Evolutionary conservation across 495 filamentous ascomycete genomes (phyloP).

Genomic region (Trichoderma gamsii): DNA sequence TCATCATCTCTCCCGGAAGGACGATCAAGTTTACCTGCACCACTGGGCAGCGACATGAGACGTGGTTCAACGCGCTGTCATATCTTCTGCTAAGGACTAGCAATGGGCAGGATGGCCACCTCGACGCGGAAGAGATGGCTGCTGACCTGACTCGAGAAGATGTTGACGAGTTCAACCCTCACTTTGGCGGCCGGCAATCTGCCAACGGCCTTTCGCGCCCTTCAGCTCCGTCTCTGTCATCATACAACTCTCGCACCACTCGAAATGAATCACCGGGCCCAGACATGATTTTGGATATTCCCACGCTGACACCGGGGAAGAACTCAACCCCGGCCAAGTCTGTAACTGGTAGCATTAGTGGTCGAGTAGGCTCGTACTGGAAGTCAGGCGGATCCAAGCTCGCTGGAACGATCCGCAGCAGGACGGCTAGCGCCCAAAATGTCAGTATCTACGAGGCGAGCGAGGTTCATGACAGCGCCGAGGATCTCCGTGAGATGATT

Average conservation of each 20-base stretch:
- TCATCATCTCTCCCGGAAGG: constrained; percentile 84
- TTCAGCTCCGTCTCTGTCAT: constrained; percentile 67
- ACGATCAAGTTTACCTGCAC: constrained; percentile 88
- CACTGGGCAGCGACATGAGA: constrained; percentile 90
- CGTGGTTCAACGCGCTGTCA: constrained; percentile 96
- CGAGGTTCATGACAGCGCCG: constrained; percentile 67
- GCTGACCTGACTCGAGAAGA: constrained; percentile 64
- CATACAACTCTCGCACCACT: constrained; percentile 68
- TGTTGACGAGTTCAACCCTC: constrained; percentile 84
- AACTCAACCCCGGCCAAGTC: constrained; percentile 14
- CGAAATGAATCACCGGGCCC: constrained; percentile 51
- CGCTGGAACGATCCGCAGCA: constrained; percentile 38
- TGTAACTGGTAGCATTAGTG: constrained; percentile 20
- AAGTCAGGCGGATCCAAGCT: constrained; percentile 36
- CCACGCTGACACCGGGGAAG: constrained; percentile 38
- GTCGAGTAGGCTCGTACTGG: constrained; percentile 40
- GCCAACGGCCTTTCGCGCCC: constrained; percentile 32
- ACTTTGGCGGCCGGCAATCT: constrained; percentile 43
- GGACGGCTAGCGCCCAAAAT: constrained; percentile 36
- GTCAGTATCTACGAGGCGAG: constrained; percentile 61
- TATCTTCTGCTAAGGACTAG: constrained; percentile 78
- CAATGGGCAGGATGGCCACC: constrained; percentile 41
- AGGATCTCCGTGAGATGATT: constrained; percentile 70
- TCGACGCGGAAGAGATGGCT: constrained; percentile 52
- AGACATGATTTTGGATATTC: constrained; percentile 36